Base-by-base conservation (phyloP, 2,329 filamentous ascomycete species). In the Scedosporium apiospermum region DNA sequence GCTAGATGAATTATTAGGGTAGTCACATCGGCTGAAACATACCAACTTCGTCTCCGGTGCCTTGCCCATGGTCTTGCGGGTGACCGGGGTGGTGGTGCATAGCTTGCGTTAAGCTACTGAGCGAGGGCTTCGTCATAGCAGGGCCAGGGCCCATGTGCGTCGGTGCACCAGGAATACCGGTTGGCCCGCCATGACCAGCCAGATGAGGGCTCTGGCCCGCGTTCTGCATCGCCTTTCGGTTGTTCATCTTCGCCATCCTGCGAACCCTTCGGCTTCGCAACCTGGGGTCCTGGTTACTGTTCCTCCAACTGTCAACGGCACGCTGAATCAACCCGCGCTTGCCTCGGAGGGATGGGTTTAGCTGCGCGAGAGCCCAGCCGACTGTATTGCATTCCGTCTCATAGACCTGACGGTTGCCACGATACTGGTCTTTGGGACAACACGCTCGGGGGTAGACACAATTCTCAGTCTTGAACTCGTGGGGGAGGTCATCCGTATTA, bases 381-480 rank as follows among this genome's bases (percentile, higher is more conserved):
- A 99, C 95, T 0, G 92, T 91, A 77, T 99, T 99, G 82, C 95
- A 99, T 77, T 99, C 95, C 16, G 91, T 97, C 79, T 99, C 95
- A 75, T 99, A 99, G 68, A 95, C 90, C 68, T 97, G 79, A 16
- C 95, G 88, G 74, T 99, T 99, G 65, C 95, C 95, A 64, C 93
- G 89, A 80, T 99, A 99, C 73, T 96, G 89, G 64, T 98, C 93
- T 76, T 98, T 98, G 67, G 87, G 85, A 75, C 92, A 96, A 80
- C 93, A 97, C 3, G 95, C 95, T 64, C 95, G 86, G 3, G 95
- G 95, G 72, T 98, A 99, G 14, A 99, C 95, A 73, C 95, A 98
- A 77, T 99, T 99, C 74, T 97, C 93, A 7, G 91, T 91, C 80
- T 96, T 98, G 83, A 98, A 98, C 67, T 98, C 93, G 66, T 85